Evolutionary conservation across 2,329 filamentous ascomycete genomes (phyloP).

Genomic region (Madurella mycetomatis): DNA sequence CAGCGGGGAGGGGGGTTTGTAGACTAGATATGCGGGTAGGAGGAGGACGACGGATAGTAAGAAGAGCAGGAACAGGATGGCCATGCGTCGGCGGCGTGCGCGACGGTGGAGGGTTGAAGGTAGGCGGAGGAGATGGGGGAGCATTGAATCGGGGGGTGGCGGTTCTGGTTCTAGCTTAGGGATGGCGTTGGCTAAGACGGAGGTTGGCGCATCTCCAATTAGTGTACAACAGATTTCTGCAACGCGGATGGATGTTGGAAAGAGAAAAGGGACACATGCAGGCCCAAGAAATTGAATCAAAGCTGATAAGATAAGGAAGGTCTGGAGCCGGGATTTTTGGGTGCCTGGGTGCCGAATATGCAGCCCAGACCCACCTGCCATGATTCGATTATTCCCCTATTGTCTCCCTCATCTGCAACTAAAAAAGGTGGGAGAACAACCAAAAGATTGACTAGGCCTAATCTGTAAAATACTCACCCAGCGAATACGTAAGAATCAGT

Average conservation of each 20-base stretch:
- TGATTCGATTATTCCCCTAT: too few relatives aligned
- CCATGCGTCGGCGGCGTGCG: conserved; percentile 55
- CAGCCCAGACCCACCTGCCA: too few relatives aligned
- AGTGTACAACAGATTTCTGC: not conserved
- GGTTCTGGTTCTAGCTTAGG: not conserved
- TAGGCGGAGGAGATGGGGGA: conserved; percentile 40
- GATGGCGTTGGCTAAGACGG: not conserved
- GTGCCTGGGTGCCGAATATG: too few relatives aligned
- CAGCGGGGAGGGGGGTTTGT: conserved; percentile 71
- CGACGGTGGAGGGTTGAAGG: conserved; percentile 54
- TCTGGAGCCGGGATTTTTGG: too few relatives aligned
- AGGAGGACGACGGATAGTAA: conserved; percentile 34
- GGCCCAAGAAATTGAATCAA: not conserved
- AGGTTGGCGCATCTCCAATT: not conserved
- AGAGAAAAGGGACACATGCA: not conserved
- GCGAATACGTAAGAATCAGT: too few relatives aligned
- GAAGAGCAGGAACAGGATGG: conserved; percentile 44
- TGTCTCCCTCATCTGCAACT: too few relatives aligned
- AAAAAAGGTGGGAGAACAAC: too few relatives aligned
- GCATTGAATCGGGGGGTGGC: conserved; percentile 19
- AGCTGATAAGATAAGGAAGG: not conserved
- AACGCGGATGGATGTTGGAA: too few relatives aligned
- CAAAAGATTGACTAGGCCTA: too few relatives aligned
- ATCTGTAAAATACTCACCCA: too few relatives aligned
- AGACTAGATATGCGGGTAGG: conserved; percentile 61